Conservation (phyloP, 176 grass and related monocot genomes). For the Musa itinerans region DNA sequence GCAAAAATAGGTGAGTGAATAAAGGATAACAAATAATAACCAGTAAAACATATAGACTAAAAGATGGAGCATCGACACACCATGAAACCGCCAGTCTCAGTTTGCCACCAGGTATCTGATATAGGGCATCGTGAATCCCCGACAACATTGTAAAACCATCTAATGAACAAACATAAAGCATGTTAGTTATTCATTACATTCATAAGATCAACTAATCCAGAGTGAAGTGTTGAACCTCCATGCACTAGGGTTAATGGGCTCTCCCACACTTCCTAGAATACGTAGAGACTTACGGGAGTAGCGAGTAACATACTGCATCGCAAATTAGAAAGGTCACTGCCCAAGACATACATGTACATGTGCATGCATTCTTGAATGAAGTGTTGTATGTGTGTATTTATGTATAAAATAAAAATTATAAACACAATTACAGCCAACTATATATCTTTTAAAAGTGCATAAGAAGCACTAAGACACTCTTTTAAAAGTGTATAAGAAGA, state of each 20-base stretch:
- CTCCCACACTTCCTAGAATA: constrained; percentile 95
- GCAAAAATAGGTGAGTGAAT: background rate
- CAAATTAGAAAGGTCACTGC: background rate
- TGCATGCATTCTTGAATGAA: too few species aligned
- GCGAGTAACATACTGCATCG: constrained; percentile 53
- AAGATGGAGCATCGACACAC: constrained; percentile 23
- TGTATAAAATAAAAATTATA: background rate
- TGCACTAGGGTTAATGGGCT: constrained; percentile 84
- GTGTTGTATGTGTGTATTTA: background rate
- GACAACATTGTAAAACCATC: constrained; percentile 86
- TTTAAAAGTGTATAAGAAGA: too few species aligned
- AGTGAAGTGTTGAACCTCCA: constrained; percentile 54
- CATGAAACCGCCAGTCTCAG: constrained; percentile 97
- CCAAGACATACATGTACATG: background rate
- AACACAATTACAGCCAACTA: background rate
- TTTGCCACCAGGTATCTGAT: constrained; percentile 99
- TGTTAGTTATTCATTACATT: background rate
- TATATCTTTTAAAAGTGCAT: background rate
- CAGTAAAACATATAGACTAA: background rate
- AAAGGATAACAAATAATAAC: background rate
- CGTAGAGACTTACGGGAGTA: constrained; percentile 95
- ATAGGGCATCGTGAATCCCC: constrained; percentile 75
- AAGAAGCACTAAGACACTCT: background rate
- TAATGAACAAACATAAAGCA: constrained; percentile 2
- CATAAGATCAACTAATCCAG: background rate